Conservation (phyloP, 1,284 basidiomycete genomes). For the Tilletia setariae region DNA sequence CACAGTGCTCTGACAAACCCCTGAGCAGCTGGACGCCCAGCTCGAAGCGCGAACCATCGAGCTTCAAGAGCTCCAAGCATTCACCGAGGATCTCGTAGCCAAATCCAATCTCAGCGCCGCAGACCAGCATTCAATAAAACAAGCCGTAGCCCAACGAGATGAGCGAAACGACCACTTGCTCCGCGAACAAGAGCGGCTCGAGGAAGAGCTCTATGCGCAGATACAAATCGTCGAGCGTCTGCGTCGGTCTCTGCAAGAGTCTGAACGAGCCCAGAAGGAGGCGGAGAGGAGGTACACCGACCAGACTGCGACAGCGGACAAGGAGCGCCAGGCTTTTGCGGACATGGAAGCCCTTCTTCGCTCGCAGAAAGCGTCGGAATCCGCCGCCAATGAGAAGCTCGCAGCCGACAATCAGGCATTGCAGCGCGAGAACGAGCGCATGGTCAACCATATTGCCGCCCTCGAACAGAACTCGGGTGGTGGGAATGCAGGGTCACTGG, state of each 20-base stretch:
- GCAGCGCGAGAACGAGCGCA: conserved; percentile 33
- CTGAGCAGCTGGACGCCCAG: conserved; percentile 30
- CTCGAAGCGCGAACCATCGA: conserved; percentile 30
- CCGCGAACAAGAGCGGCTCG: conserved; percentile 40
- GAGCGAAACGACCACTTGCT: conserved; percentile 43
- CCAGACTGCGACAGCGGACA: conserved; percentile 38
- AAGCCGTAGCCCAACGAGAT: conserved; percentile 33
- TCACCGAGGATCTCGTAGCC: conserved; percentile 22
- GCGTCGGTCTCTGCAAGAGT: conserved; percentile 36
- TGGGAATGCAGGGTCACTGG: no score
- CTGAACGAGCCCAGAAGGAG: conserved; percentile 31
- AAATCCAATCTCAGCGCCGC: conserved; percentile 27
- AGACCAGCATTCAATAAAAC: conserved; percentile 26
- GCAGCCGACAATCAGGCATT: conserved; percentile 33
- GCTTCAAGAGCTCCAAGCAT: conserved; percentile 34
- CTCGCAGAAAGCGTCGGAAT: conserved; percentile 34
- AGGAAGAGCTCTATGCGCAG: conserved; percentile 38
- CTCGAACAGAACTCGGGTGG: conserved; percentile 23
- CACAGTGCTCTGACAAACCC: neutral
- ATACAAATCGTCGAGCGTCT: conserved; percentile 38
- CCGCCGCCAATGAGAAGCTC: conserved; percentile 35
- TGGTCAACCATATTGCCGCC: conserved; percentile 30
- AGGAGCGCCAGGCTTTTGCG: conserved; percentile 42
- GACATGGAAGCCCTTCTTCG: conserved; percentile 41
- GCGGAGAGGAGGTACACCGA: conserved; percentile 39